phyloP scores from a whole-genome alignment of 1,284 basidiomycete genomes.

The Butyriboletus appendiculatus region DNA sequence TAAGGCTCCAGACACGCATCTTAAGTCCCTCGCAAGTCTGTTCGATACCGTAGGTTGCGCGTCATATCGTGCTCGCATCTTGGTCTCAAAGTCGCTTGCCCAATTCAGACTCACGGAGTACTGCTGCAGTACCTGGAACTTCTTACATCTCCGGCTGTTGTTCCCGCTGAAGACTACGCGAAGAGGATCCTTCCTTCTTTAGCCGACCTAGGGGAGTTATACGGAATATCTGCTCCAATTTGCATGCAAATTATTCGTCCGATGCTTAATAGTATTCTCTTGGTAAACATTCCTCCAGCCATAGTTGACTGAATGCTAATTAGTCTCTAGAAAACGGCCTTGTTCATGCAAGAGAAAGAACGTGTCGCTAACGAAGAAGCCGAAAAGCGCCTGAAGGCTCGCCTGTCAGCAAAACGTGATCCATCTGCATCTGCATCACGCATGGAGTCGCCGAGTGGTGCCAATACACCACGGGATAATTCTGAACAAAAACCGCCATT shows the following conservation, averaged over 20 bases:
- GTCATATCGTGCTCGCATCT: conserved; percentile 19
- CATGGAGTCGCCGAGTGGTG: conserved; percentile 58
- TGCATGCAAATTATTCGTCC: conserved; percentile 93
- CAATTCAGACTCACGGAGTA: conserved; percentile 70
- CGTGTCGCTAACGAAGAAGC: conserved; percentile 67
- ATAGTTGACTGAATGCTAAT: conserved; percentile 11
- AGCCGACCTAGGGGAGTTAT: conserved; percentile 67
- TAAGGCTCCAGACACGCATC: conserved; percentile 66
- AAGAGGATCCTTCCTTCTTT: conserved; percentile 70
- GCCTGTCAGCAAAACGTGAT: conserved; percentile 73
- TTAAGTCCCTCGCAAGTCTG: conserved; percentile 84
- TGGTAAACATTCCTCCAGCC: conserved; percentile 44
- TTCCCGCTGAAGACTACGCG: conserved; percentile 63
- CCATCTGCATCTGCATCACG: conserved; percentile 56
- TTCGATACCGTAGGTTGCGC: conserved; percentile 76
- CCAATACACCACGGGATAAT: conserved; percentile 37
- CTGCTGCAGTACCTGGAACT: conserved; percentile 76
- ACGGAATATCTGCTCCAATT: conserved; percentile 78
- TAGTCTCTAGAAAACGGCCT: conserved; percentile 50
- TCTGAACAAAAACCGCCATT: conserved; percentile 36
- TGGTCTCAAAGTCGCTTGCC: conserved; percentile 18
- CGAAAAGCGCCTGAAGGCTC: conserved; percentile 75
- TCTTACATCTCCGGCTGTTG: conserved; percentile 61
- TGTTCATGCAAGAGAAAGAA: conserved; percentile 64
- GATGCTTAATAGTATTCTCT: conserved; percentile 64